phyloP scores from a whole-genome alignment of 2,329 filamentous ascomycete species.

The Aspergillus brunneoviolaceus region DNA sequence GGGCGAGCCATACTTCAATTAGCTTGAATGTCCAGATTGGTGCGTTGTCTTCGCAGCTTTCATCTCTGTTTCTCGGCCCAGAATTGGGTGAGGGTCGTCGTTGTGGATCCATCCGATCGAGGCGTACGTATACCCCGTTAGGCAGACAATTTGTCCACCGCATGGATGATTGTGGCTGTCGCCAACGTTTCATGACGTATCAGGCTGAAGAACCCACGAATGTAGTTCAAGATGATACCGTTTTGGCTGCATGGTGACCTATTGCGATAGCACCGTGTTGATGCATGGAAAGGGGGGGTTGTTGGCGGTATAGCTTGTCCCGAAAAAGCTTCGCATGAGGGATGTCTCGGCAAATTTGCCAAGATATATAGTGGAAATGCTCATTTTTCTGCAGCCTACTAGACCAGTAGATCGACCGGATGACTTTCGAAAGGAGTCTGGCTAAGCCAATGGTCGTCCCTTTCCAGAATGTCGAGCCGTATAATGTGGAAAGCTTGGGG shows the following conservation, averaged over 20 bases:
- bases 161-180: neutral
- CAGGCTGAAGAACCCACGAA: no score
- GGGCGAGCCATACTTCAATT: slow-evolving; percentile 5
- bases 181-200: neutral
- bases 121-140: slow-evolving; percentile 6
- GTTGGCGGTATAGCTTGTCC: no score
- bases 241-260: no score
- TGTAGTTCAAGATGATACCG: no score
- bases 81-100: slow-evolving; percentile 3
- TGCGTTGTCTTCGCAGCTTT: neutral
- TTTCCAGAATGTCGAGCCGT: no score
- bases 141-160: slow-evolving; percentile 2
- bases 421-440: neutral
- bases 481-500: no score
- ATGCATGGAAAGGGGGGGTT: no score
- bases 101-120: slow-evolving; percentile 4
- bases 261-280: no score
- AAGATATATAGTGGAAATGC: neutral
- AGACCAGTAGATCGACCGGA: neutral
- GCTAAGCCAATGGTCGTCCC: no score
- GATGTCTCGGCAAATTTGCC: neutral
- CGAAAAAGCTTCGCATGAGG: no score
- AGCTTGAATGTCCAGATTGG: slow-evolving; percentile 1
- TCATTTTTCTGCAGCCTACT: neutral
- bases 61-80: neutral